phyloP scores from a whole-genome alignment of 139 green algal genomes.

The Chlamydomonas eustigma region DNA sequence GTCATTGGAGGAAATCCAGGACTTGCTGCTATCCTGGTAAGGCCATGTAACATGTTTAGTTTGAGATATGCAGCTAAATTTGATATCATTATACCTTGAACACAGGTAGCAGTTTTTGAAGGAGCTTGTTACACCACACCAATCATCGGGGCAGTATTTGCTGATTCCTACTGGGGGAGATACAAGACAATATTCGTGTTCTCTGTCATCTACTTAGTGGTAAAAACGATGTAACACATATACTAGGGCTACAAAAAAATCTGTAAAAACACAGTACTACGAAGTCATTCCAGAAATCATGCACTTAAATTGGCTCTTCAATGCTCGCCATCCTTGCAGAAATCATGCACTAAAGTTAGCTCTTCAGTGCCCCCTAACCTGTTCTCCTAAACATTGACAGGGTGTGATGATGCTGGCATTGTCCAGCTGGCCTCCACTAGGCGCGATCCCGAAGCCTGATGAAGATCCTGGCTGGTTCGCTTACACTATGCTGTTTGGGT shows the following conservation, averaged over 20 bases:
- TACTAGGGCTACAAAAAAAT: too few species aligned
- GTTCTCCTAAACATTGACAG: too few species aligned
- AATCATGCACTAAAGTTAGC: too few species aligned
- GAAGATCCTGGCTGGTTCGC: slow-evolving; percentile 43
- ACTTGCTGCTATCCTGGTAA: slow-evolving; percentile 52
- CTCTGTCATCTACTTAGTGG: slow-evolving; percentile 84
- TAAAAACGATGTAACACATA: too few species aligned
- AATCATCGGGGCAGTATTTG: slow-evolving; percentile 87
- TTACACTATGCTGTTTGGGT: slow-evolving; percentile 52
- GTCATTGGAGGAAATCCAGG: slow-evolving; percentile 76
- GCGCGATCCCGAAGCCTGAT: slow-evolving; percentile 40
- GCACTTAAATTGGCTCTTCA: too few species aligned
- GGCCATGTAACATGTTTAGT: neutral
- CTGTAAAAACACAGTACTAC: too few species aligned
- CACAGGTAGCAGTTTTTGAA: slow-evolving; percentile 84
- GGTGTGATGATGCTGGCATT: slow-evolving; percentile 69
- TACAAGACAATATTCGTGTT: slow-evolving; percentile 96
- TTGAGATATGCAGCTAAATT: neutral
- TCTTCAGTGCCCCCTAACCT: too few species aligned
- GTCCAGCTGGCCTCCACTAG: slow-evolving; percentile 44
- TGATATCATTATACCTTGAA: neutral
- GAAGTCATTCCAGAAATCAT: too few species aligned
- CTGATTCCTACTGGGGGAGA: slow-evolving; percentile 82
- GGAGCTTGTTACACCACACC: slow-evolving; percentile 92
- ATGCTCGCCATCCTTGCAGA: too few species aligned